Conservation (phyloP, 1,139 yeast genomes). For the Suhomyces bokatorum region DNA sequence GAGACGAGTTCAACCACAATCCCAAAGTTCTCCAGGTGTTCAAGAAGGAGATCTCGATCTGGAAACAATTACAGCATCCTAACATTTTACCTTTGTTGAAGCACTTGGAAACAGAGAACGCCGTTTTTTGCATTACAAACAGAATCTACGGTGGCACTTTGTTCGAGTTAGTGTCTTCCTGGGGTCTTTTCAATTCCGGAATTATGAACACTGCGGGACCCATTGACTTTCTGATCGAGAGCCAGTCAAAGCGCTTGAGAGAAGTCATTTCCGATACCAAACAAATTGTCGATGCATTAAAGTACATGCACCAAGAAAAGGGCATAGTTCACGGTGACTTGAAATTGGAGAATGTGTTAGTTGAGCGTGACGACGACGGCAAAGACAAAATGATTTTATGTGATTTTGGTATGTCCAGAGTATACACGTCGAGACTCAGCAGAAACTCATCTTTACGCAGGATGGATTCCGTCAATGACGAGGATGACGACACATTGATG, state of each 20-base stretch:
- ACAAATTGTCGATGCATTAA: slow-evolving; percentile 63
- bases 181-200: slow-evolving; percentile 53
- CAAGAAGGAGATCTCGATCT: slow-evolving; percentile 68
- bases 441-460: slow-evolving; percentile 24
- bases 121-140: slow-evolving; percentile 73
- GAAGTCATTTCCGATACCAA: slow-evolving; percentile 34
- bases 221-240: slow-evolving; percentile 30
- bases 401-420: slow-evolving; percentile 82
- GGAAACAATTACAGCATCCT: slow-evolving; percentile 69
- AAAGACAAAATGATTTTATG: slow-evolving; percentile 53
- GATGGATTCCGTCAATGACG: slow-evolving; percentile 4
- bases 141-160: slow-evolving; percentile 79
- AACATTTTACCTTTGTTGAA: slow-evolving; percentile 63
- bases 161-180: slow-evolving; percentile 68
- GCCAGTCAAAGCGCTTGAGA: slow-evolving; percentile 26
- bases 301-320: slow-evolving; percentile 65
- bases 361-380: slow-evolving; percentile 39
- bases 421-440: slow-evolving; percentile 33
- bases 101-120: slow-evolving; percentile 59
- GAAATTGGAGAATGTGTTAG: slow-evolving; percentile 80
- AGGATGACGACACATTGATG: slow-evolving; percentile 18
- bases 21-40: slow-evolving; percentile 51
- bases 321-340: slow-evolving; percentile 87
- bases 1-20: slow-evolving; percentile 18
- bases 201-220: slow-evolving; percentile 31